Base-by-base conservation (phyloP, 2,329 filamentous ascomycete species). In the Cladosporium cucumerinum region DNA sequence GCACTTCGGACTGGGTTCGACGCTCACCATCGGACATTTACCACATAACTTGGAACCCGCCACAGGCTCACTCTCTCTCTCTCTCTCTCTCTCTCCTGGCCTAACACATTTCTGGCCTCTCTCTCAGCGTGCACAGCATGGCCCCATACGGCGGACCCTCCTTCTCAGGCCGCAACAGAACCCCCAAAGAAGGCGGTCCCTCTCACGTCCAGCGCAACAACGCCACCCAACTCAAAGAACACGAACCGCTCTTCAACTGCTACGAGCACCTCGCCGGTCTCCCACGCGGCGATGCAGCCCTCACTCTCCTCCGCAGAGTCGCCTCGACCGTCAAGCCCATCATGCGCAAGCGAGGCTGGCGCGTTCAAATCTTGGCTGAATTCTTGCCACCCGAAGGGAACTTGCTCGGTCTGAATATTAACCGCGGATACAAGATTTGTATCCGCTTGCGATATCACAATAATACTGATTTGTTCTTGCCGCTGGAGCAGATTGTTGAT, bases 281-380 rank as follows among this genome's bases (percentile, higher is more conserved):
- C 5, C 78, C 78, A 8, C 76, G 77, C 39, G 77, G 78, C 58
- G 77, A 78, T 57, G 78, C 81, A 52, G 82, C 81, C n/a, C 73
- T 83, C 12, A 73, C 86, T 39, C 86, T 86, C 65, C 83, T 98
- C 26, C 90, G 88, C 72, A 93, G 90, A 77, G 84, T 96, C 48
- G 92, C 92, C 2, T 96, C 93, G 28, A 79, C 96, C 65, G 93
- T 97, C 67, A 97, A 97, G 76, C 94, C 94, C 21, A 91, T 98
- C 68, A 98, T 98, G 93, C 85, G 92, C 69, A 92, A 92, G 57
- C 87, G 91, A 51, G 84, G 84, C 63, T 98, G 93, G 91, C 89
- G 82, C 67, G 91, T 98, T 36, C 84, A 85, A 30, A 86, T 90
- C 57, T 84, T 98, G 18, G 87, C 88, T 57, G 94, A 98, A 76